phyloP scores from a whole-genome alignment of 148 eudicot species.

The Diospyros lotus region DNA sequence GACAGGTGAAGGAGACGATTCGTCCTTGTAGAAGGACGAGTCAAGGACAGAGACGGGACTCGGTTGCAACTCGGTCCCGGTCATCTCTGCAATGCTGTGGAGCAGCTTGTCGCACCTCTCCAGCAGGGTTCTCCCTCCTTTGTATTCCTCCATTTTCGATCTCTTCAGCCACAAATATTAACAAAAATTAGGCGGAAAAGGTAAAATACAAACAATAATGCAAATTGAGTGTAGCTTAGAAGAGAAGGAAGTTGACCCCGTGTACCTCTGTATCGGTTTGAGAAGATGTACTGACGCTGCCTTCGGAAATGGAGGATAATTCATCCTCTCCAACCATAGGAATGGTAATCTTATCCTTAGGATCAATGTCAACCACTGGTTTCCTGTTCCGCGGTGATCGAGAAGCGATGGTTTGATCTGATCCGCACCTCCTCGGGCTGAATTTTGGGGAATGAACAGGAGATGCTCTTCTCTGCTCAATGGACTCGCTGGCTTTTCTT shows the following conservation, averaged over 20 bases:
- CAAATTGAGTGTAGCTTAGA: neutral
- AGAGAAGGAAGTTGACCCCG: neutral
- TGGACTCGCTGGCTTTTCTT: slow-evolving; percentile 27
- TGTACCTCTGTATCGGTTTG: slow-evolving; percentile 77
- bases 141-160: slow-evolving; percentile 59
- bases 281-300: slow-evolving; percentile 67
- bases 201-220: neutral
- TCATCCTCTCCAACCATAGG: slow-evolving; percentile 44
- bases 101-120: slow-evolving; percentile 82
- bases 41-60: slow-evolving; percentile 97
- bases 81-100: slow-evolving; percentile 78
- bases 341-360: slow-evolving; percentile 26
- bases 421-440: slow-evolving; percentile 25
- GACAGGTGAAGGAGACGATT: slow-evolving; percentile 90
- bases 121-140: slow-evolving; percentile 58
- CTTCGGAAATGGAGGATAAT: slow-evolving; percentile 63
- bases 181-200: neutral
- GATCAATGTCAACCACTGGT: slow-evolving; percentile 30
- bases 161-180: slow-evolving; percentile 28
- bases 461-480: slow-evolving; percentile 30
- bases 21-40: slow-evolving; percentile 86
- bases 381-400: slow-evolving; percentile 45
- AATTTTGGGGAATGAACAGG: slow-evolving; percentile 55
- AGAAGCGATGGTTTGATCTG: slow-evolving; percentile 38
- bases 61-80: slow-evolving; percentile 60